Percentiles rank a stretch among this genome's conserved stretches.
Conservation (phyloP, 371 early-diverging fungal species). For the Capniomyces stellatus region DNA sequence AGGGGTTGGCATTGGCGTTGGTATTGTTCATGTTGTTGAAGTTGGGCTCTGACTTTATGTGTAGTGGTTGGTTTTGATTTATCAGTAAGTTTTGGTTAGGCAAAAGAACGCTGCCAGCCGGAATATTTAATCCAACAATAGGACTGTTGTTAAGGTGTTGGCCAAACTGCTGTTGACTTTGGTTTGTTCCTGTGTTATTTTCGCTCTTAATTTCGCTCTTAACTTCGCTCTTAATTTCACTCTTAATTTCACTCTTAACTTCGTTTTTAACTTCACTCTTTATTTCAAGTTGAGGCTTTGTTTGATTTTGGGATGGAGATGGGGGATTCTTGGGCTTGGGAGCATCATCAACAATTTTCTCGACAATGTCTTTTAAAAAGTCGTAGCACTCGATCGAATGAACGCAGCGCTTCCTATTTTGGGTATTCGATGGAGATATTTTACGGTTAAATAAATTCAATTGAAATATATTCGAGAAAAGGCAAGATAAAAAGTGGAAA, state of each 20-base stretch:
- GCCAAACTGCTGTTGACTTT: too few species aligned
- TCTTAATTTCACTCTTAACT: too few species aligned
- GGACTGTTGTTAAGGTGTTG: too few species aligned
- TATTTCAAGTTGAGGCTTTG: too few species aligned
- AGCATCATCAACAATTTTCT: constrained; percentile 60
- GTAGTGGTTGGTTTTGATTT: too few species aligned
- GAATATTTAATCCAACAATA: too few species aligned
- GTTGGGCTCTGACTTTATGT: not conserved
- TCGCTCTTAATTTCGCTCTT: too few species aligned
- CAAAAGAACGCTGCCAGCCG: too few species aligned
- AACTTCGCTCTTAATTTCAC: too few species aligned
- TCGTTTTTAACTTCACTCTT: too few species aligned
- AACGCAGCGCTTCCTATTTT: constrained; percentile 48
- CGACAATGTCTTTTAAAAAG: constrained; percentile 79
- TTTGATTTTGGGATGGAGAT: not conserved
- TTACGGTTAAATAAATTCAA: not conserved
- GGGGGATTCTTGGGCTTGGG: not conserved
- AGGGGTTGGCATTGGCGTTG: not conserved
- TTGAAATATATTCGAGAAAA: constrained; percentile 1
- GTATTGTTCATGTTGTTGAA: not conserved
- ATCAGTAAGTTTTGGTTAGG: too few species aligned
- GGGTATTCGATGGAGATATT: constrained; percentile 22
- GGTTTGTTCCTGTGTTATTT: too few species aligned
- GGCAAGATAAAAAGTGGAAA: not conserved
- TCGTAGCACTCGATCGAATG: constrained; percentile 74